Conservation (phyloP, 208 protist genomes). For the Endotrypanum monterogeii region DNA sequence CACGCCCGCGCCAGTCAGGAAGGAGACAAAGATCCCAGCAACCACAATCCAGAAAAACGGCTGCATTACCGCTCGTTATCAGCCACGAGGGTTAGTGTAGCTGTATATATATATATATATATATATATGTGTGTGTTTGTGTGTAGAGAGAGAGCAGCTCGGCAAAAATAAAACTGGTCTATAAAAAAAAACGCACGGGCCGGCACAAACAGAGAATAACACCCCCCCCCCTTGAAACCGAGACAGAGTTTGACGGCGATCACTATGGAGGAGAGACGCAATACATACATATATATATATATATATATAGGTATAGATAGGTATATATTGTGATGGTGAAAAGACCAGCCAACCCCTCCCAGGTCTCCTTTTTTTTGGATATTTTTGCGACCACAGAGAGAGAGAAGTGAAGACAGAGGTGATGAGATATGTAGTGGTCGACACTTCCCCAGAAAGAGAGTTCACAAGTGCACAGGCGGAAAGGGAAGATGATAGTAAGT, state of each 20-base stretch:
- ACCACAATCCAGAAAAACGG: conserved; percentile 82
- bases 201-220: background rate
- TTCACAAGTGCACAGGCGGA: too few relatives aligned
- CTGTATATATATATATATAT: background rate
- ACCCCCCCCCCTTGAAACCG: background rate
- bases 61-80: conserved; percentile 18
- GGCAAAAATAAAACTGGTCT: background rate
- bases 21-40: conserved; percentile 73
- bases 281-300: too few relatives aligned
- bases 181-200: too few relatives aligned
- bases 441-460: too few relatives aligned
- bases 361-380: too few relatives aligned
- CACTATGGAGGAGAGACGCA: background rate
- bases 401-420: too few relatives aligned
- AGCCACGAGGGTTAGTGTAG: background rate
- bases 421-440: too few relatives aligned
- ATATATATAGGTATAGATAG: too few relatives aligned
- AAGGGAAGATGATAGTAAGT: too few relatives aligned
- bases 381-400: too few relatives aligned
- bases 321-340: too few relatives aligned
- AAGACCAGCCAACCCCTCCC: too few relatives aligned
- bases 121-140: background rate
- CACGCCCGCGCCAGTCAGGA: conserved; percentile 77
- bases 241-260: background rate
- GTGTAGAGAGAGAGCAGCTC: background rate